Percentiles rank a stretch among this genome's conserved stretches.
Conservation (phyloP, 2,329 filamentous ascomycete genomes). For the Sodiomyces alkalinus region DNA sequence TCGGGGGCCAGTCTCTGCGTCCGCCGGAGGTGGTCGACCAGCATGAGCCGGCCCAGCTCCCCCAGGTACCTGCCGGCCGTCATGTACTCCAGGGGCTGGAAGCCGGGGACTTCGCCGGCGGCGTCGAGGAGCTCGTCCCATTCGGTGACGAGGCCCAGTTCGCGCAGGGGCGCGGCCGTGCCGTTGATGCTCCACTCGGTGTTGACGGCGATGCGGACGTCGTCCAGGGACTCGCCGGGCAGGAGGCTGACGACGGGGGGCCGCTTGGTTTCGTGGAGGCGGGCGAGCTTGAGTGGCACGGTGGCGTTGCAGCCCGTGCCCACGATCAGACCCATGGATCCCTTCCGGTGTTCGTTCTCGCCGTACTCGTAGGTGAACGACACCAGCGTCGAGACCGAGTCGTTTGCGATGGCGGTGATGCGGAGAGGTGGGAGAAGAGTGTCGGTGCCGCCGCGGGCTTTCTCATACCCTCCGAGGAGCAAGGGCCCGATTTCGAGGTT, state of each 20-base stretch:
- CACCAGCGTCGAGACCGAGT: constrained; percentile 64
- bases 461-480: constrained; percentile 42
- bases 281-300: constrained; percentile 50
- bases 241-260: constrained; percentile 32
- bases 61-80: constrained; percentile 65
- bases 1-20: no score
- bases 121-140: constrained; percentile 58
- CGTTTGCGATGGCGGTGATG: constrained; percentile 66
- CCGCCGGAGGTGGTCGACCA: constrained; percentile 53
- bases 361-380: constrained; percentile 61
- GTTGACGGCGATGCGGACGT: constrained; percentile 60
- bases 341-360: constrained; percentile 43
- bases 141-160: constrained; percentile 46
- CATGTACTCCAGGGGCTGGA: constrained; percentile 77
- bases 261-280: constrained; percentile 48
- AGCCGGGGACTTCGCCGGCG: constrained; percentile 54
- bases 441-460: constrained; percentile 23
- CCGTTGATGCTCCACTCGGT: constrained; percentile 77
- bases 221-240: constrained; percentile 26
- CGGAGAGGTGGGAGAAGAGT: constrained; percentile 54
- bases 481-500: constrained; percentile 45
- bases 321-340: constrained; percentile 67
- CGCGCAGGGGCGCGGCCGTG: constrained; percentile 49
- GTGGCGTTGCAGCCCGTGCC: constrained; percentile 74
- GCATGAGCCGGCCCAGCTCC: constrained; percentile 57